Evolutionary conservation across 2,329 filamentous ascomycete genomes (phyloP).

Genomic region (Westerdykella sp.): DNA sequence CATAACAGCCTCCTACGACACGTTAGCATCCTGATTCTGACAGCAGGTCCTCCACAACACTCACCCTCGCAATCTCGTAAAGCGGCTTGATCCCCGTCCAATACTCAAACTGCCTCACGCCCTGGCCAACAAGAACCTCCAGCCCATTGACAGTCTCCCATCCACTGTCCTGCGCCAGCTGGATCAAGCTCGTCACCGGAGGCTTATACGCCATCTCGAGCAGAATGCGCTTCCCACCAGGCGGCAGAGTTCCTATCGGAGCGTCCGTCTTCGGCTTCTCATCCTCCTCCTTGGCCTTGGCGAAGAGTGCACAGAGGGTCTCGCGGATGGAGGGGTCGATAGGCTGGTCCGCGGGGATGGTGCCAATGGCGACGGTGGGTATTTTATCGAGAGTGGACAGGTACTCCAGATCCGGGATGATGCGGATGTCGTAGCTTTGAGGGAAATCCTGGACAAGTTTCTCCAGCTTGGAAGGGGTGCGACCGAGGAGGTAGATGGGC

Average conservation of each 20-base stretch:
- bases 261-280: conserved; percentile 13
- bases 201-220: conserved; percentile 98
- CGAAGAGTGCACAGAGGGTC: conserved; percentile 53
- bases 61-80: conserved; percentile 61
- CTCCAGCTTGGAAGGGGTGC: conserved; percentile 62
- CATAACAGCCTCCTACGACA: conserved; percentile 3
- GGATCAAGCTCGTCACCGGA: conserved; percentile 73
- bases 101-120: conserved; percentile 73
- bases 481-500: conserved; percentile 81
- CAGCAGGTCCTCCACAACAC: conserved; percentile 11
- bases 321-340: conserved; percentile 67
- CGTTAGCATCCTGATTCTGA: background rate
- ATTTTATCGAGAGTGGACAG: conserved; percentile 44
- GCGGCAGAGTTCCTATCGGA: conserved; percentile 13
- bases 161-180: conserved; percentile 66
- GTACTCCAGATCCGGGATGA: conserved; percentile 45
- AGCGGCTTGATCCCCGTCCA: conserved; percentile 78
- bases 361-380: conserved; percentile 73
- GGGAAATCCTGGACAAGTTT: conserved; percentile 68
- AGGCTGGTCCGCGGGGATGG: conserved; percentile 80
- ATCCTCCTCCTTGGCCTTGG: conserved; percentile 20
- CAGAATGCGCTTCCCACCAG: conserved; percentile 48
- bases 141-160: conserved; percentile 83
- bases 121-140: conserved; percentile 85
- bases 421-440: conserved; percentile 59